A percentile compares a stretch with the other conserved stretches of the same genome.
Evolutionary conservation across 2,329 filamentous ascomycete species (phyloP).

Genomic region (Monosporascus sp.): DNA sequence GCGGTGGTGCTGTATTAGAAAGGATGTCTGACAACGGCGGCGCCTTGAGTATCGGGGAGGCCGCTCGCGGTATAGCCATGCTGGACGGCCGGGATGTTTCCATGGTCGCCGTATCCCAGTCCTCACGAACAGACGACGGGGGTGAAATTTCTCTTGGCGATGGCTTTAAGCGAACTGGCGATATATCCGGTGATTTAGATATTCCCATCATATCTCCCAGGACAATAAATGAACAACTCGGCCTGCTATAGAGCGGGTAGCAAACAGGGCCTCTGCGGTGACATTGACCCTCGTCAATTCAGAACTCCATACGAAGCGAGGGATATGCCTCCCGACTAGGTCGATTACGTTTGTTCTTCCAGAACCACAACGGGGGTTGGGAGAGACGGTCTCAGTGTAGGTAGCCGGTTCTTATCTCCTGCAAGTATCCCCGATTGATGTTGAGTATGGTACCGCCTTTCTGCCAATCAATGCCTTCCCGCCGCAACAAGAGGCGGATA

Average conservation of each 20-base stretch:
- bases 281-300: slow-evolving; percentile 14
- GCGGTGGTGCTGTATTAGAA: slow-evolving; percentile 75
- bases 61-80: slow-evolving; percentile 34
- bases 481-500: slow-evolving; percentile 11
- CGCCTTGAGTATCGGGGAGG: slow-evolving; percentile 35
- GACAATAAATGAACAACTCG: slow-evolving; percentile 13
- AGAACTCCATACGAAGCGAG: slow-evolving; percentile 15
- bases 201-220: slow-evolving; percentile 37
- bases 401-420: slow-evolving; percentile 13
- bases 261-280: slow-evolving; percentile 18
- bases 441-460: slow-evolving; percentile 3
- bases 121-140: slow-evolving; percentile 39
- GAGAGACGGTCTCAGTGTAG: slow-evolving; percentile 7
- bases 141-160: slow-evolving; percentile 38
- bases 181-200: slow-evolving; percentile 38
- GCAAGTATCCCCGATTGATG: slow-evolving; percentile 12
- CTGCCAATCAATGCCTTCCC: slow-evolving; percentile 10
- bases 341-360: slow-evolving; percentile 8
- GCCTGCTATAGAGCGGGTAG: slow-evolving; percentile 16
- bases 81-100: slow-evolving; percentile 45
- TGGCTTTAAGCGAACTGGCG: slow-evolving; percentile 37
- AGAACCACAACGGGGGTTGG: background rate
- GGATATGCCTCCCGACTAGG: slow-evolving; percentile 7
- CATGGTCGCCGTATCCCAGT: slow-evolving; percentile 39
- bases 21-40: slow-evolving; percentile 85